Conservation (phyloP, 129 eudicot species). For the Artemisia argyi region DNA sequence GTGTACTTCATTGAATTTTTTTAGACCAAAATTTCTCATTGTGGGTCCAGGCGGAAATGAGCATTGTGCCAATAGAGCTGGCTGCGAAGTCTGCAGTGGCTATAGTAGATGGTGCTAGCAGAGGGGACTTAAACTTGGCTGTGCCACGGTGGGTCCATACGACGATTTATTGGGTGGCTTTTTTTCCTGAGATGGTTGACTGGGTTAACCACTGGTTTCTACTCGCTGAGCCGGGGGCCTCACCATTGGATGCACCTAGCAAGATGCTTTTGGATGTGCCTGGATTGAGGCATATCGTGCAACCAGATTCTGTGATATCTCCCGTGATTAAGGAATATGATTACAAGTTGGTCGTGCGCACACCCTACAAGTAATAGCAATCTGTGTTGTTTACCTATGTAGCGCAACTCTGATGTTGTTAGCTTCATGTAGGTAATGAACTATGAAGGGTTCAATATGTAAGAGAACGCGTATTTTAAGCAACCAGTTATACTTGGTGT, state of each 20-base stretch:
- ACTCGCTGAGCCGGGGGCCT: slow-evolving; percentile 22
- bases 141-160: slow-evolving; percentile 35
- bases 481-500: not conserved
- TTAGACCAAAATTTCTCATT: not conserved
- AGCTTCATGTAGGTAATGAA: slow-evolving; percentile 2
- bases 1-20: not conserved
- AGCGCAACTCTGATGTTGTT: not conserved
- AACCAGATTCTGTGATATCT: slow-evolving; percentile 31
- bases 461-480: not conserved
- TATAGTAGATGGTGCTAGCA: slow-evolving; percentile 28
- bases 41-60: slow-evolving; percentile 29
- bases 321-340: slow-evolving; percentile 22
- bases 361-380: not conserved
- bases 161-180: slow-evolving; percentile 31
- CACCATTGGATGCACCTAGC: slow-evolving; percentile 29
- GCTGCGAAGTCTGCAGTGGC: slow-evolving; percentile 22
- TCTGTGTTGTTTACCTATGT: not conserved
- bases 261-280: slow-evolving; percentile 26
- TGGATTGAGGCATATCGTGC: slow-evolving; percentile 18
- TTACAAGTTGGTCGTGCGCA: not conserved
- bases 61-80: slow-evolving; percentile 30
- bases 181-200: slow-evolving; percentile 35
- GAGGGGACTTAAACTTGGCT: slow-evolving; percentile 26
- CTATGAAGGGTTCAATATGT: not conserved
- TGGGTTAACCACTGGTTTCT: slow-evolving; percentile 28